A percentile compares a stretch with the other conserved stretches of the same genome.
phyloP scores from a whole-genome alignment of 768 basidiomycete genomes.

The Kwoniella shandongensis region DNA sequence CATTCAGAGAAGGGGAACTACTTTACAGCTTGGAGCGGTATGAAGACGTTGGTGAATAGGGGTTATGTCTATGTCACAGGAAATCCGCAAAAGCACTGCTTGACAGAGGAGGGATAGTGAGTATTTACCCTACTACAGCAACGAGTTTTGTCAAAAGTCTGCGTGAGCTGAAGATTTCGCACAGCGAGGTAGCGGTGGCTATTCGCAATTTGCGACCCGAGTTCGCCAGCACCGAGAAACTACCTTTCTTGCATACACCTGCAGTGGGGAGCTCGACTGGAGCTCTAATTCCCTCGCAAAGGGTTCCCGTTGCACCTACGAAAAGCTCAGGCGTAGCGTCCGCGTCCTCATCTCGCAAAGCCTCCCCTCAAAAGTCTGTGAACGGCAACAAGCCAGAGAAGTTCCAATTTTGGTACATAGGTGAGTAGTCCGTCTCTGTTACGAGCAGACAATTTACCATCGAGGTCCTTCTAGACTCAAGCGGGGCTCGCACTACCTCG shows the following conservation, averaged over 20 bases:
- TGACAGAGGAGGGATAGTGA: constrained; percentile 51
- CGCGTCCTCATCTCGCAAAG: background rate
- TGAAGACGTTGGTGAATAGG: constrained; percentile 45
- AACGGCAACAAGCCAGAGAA: constrained; percentile 2
- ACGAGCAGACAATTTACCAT: no score
- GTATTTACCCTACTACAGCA: constrained; percentile 11
- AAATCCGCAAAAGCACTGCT: constrained; percentile 44
- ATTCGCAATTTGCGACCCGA: constrained; percentile 34
- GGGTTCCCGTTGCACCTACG: background rate
- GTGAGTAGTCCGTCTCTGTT: constrained; percentile 25
- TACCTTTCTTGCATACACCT: constrained; percentile 34
- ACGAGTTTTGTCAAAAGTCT: background rate
- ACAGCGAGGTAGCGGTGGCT: constrained; percentile 38
- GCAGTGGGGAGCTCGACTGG: constrained; percentile 10
- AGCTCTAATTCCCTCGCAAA: background rate
- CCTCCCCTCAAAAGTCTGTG: background rate
- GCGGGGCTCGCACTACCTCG: constrained; percentile 17
- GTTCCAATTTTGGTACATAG: constrained; percentile 51
- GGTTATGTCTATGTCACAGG: constrained; percentile 47
- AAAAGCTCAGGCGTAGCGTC: background rate
- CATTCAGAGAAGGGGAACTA: constrained; percentile 41
- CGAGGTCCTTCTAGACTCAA: constrained; percentile 29
- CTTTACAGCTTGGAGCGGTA: constrained; percentile 46
- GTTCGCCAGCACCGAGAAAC: constrained; percentile 22
- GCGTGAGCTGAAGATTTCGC: background rate